These are phyloP conservation scores for Monilinia fructicola DNA, from an alignment of 2,329 filamentous ascomycete species.

Conservation along the genomic window DNA sequence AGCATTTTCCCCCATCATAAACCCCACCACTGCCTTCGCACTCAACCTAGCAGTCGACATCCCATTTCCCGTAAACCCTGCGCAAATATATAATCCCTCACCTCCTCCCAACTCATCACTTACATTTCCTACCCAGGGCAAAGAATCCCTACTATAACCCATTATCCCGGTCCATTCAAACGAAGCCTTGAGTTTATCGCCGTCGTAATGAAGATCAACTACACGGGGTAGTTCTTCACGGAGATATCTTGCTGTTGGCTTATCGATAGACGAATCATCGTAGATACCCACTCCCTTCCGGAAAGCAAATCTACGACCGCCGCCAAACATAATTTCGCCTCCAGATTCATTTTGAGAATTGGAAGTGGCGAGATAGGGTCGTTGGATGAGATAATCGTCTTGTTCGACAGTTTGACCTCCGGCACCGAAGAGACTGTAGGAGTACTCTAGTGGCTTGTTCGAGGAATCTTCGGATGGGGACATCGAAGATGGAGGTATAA, in stretches of 20 bases:
- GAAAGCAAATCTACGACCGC: conserved; percentile 59
- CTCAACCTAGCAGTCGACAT: conserved; percentile 72
- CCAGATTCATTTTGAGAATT: conserved; percentile 37
- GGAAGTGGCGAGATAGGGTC: conserved; percentile 49
- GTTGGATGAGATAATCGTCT: conserved; percentile 73
- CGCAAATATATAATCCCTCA: conserved; percentile 61
- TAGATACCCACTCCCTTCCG: conserved; percentile 57
- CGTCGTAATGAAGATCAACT: conserved; percentile 39
- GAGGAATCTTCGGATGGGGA: conserved; percentile 22
- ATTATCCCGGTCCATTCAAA: conserved; percentile 75
- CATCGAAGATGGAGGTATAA: conserved; percentile 54
- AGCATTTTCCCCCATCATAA: conserved; percentile 50
- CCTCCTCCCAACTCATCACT: conserved; percentile 52
- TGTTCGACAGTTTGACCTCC: conserved; percentile 47
- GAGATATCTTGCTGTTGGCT: conserved; percentile 41
- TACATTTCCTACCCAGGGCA: conserved; percentile 71
- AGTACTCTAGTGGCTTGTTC: conserved; percentile 32
- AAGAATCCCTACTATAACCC: conserved; percentile 67
- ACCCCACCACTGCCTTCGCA: conserved; percentile 60
- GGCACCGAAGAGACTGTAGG: conserved; percentile 60
- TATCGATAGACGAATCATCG: conserved; percentile 59
- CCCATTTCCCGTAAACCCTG: conserved; percentile 71
- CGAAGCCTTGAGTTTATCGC: conserved; percentile 48
- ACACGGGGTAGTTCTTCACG: conserved; percentile 33
- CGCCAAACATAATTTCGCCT: conserved; percentile 68